A percentile compares a stretch with the other conserved stretches of the same genome.
Evolutionary conservation across 225 moss, liverwort and hornwort genomes (phyloP).

Genomic region (Marchantia polymorpha): DNA sequence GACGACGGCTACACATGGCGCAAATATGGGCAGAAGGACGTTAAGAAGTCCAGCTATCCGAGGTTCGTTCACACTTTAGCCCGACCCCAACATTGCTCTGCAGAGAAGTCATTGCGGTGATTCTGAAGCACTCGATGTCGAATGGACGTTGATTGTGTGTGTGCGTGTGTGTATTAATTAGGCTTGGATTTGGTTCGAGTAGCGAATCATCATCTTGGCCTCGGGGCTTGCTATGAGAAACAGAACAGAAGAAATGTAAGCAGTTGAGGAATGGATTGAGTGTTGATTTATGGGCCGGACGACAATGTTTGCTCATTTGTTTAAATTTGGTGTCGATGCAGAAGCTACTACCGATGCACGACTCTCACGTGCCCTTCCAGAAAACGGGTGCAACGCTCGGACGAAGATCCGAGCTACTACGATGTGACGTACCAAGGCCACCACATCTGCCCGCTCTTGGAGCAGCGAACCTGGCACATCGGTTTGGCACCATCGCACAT

Average conservation of each 20-base stretch:
- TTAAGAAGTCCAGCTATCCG: slow-evolving; percentile 41
- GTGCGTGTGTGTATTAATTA: no score
- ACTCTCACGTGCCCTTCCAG: slow-evolving; percentile 47
- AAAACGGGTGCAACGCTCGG: slow-evolving; percentile 46
- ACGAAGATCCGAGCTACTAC: slow-evolving; percentile 38
- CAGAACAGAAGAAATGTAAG: neutral
- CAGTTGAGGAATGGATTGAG: neutral
- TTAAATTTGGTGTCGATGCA: slow-evolving; percentile 17
- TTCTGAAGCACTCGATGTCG: no score
- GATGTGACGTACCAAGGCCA: slow-evolving; percentile 46
- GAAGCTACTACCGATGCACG: slow-evolving; percentile 53
- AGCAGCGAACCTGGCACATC: slow-evolving; percentile 32
- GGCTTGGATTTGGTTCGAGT: neutral
- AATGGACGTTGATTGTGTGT: no score
- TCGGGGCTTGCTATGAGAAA: no score
- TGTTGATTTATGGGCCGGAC: neutral
- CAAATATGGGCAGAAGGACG: slow-evolving; percentile 56
- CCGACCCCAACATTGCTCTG: neutral
- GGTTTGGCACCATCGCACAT: slow-evolving; percentile 17
- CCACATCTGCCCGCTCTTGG: slow-evolving; percentile 39
- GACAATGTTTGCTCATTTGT: neutral
- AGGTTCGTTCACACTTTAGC: slow-evolving; percentile 9
- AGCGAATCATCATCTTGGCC: no score
- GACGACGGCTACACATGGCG: slow-evolving; percentile 59
- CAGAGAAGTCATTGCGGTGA: no score